Evolutionary conservation across 352 stramenopile genomes (phyloP).

Genomic region (Pythium phragmiticola): DNA sequence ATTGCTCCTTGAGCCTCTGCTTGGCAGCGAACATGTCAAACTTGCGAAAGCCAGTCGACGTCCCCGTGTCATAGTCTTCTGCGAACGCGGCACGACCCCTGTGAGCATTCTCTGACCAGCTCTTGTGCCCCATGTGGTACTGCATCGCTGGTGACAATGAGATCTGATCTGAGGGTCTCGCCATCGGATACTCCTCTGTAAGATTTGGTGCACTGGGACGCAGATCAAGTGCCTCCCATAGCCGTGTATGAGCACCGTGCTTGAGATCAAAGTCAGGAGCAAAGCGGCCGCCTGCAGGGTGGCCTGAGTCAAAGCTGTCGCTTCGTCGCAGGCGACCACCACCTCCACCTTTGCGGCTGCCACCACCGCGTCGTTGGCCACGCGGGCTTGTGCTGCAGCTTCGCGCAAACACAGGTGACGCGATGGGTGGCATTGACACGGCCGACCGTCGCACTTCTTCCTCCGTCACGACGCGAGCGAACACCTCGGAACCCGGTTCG

Average conservation of each 20-base stretch:
- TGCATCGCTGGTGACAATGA: constrained; percentile 4
- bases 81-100: not conserved
- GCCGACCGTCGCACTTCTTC: not conserved
- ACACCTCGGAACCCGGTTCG: constrained; percentile 4
- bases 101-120: constrained; percentile 12
- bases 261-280: constrained; percentile 30
- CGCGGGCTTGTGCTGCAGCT: constrained; percentile 14
- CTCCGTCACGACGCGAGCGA: constrained; percentile 4
- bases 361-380: constrained; percentile 5
- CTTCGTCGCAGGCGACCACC: constrained; percentile 23
- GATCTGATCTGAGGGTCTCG: constrained; percentile 3
- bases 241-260: constrained; percentile 38
- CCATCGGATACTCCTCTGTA: constrained; percentile 19
- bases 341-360: constrained; percentile 16
- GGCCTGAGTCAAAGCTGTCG: constrained; percentile 55
- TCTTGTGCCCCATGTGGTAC: constrained; percentile 5
- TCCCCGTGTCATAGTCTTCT: constrained; percentile 1
- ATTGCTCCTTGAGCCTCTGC: constrained; percentile 26
- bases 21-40: constrained; percentile 24
- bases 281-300: constrained; percentile 1
- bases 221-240: constrained; percentile 49
- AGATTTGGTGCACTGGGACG: constrained; percentile 47
- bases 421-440: not conserved
- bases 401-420: constrained; percentile 10
- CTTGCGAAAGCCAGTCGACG: constrained; percentile 9